phyloP scores from a whole-genome alignment of 345 rosid species.

The Arabidopsis arenosa region DNA sequence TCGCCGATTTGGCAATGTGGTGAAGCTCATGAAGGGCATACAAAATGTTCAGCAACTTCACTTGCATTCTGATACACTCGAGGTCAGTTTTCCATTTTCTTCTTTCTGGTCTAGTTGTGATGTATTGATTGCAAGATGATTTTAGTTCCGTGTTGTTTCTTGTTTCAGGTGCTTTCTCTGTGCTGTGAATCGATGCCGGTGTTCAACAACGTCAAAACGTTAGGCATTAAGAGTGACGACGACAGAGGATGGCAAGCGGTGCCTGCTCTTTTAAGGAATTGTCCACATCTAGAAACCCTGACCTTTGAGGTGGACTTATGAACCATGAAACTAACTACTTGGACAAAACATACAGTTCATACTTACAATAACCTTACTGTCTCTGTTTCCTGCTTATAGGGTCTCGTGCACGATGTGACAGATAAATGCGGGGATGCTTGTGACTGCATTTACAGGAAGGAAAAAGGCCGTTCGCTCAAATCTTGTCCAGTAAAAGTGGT shows the following conservation, averaged over 20 bases:
- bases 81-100: neutral
- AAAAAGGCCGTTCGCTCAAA: conserved; percentile 27
- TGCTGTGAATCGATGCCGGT: conserved; percentile 28
- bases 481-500: conserved; percentile 27
- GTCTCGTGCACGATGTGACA: conserved; percentile 31
- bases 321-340: conserved; percentile 15
- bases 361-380: neutral
- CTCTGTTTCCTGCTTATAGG: conserved; percentile 13
- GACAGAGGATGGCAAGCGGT: conserved; percentile 35
- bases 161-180: conserved; percentile 28
- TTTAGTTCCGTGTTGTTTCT: neutral
- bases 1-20: conserved; percentile 13
- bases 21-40: conserved; percentile 32
- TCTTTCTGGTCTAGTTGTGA: conserved; percentile 15
- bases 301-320: neutral
- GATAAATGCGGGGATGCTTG: conserved; percentile 34
- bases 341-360: neutral
- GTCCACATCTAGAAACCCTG: conserved; percentile 20
- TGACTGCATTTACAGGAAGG: conserved; percentile 27
- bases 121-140: neutral
- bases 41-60: conserved; percentile 22
- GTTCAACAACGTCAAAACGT: conserved; percentile 33
- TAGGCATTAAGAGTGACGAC: conserved; percentile 9
- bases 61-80: conserved; percentile 21
- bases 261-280: conserved; percentile 26